Conservation (phyloP, 176 grass and related monocot species). For the Oryza nivara region DNA sequence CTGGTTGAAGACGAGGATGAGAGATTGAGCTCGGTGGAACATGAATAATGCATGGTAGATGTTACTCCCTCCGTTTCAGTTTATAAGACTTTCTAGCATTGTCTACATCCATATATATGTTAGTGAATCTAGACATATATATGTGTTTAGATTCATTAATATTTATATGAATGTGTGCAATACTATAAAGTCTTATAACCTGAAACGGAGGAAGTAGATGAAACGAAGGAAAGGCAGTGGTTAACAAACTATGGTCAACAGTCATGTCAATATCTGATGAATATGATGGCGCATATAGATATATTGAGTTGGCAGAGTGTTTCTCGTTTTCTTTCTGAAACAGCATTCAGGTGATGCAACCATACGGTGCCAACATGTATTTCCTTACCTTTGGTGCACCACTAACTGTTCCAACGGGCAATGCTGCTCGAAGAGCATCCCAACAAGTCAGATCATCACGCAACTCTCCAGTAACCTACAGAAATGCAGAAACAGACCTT, state of each 20-base stretch:
- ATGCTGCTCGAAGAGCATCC: constrained; percentile 80
- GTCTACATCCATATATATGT: too few species aligned
- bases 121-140: too few species aligned
- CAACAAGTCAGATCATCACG: constrained; percentile 78
- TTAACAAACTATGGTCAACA: not conserved
- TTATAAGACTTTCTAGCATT: too few species aligned
- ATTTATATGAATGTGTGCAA: too few species aligned
- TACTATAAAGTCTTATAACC: too few species aligned
- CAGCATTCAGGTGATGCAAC: not conserved
- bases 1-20: constrained; percentile 27
- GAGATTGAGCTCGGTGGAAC: not conserved
- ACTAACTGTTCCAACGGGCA: constrained; percentile 94
- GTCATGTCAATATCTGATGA: not conserved
- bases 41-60: not conserved
- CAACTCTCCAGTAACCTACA: constrained; percentile 79
- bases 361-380: not conserved
- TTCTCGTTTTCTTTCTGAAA: not conserved
- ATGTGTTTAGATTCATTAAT: too few species aligned
- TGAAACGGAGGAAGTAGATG: too few species aligned
- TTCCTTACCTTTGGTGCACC: constrained; percentile 85
- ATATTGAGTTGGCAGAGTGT: not conserved
- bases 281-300: not conserved
- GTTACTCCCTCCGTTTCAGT: too few species aligned
- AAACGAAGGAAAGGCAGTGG: not conserved
- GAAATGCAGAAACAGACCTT: constrained; percentile 35